Base-by-base conservation (phyloP, 441 rosid genomes). In the Pelargonium myrrhifolium region DNA sequence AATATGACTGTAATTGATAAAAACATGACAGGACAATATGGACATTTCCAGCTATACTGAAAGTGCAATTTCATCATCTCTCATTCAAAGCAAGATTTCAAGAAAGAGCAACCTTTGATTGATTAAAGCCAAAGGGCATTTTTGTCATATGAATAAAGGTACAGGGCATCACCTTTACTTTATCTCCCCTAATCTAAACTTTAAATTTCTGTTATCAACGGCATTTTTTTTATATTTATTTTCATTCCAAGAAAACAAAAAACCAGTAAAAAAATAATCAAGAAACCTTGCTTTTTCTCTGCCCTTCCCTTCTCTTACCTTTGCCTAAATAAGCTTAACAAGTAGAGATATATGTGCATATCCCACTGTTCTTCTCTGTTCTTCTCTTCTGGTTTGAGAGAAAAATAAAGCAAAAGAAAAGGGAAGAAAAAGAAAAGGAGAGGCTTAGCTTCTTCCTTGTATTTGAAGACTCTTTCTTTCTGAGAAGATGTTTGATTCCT, bases 121-220 rank as follows among this genome's bases (percentile, higher is more conserved):
- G 82, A 72, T 82, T 81, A 87, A 87, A 85, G 93, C 61, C 68
- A 62, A 80, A 82, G 87, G 85, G 78, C 53, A 82, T 70, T 82
- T 74, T 77, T 71, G 82, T 70, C 83, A 77, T 58, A 61, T 62
- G 60, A 64, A 78, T 71, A 74, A 71, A 74, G 64, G 62, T 53
- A 68, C 39, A 70, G 62, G 56, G 75, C 71, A 74, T 74, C 84
- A 68, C 73, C 86, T 85, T 87, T 77, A 72, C 83, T 77, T 75
- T 78, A 72, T 42, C 60, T 65, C 65, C 73, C 73, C 72, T 64
- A 72, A 73, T 66, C 81, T 64, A 66, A 64, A 74, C 85, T 79
- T 83, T 73, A 76, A 79, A 77, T 75, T 80, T 84, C 80, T 76
- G 84, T 82, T 79, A 80, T 75, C 71, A 80, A 77, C 80, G 68